phyloP scores from a whole-genome alignment of 257 asterid genomes.

The Solanum arcanum region DNA sequence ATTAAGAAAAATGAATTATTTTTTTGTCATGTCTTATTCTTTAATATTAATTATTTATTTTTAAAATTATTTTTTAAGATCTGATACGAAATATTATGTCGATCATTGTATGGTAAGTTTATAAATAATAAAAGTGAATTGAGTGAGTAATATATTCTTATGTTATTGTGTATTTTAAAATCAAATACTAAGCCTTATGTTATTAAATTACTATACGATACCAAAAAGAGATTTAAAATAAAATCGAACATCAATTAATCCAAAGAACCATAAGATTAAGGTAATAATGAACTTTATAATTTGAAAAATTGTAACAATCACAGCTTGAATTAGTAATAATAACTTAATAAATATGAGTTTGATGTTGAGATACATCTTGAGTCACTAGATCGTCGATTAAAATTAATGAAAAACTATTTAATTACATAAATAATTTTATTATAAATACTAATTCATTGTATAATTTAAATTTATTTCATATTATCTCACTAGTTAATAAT shows the following conservation, averaged over 20 bases:
- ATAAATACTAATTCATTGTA: neutral
- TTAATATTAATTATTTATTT: too few relatives aligned
- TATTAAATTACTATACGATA: neutral
- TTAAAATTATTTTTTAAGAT: too few relatives aligned
- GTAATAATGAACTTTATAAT: neutral
- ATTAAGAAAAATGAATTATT: too few relatives aligned
- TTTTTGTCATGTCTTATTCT: neutral
- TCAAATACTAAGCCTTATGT: too few relatives aligned
- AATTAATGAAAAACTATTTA: neutral
- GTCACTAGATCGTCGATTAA: neutral
- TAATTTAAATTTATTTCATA: too few relatives aligned
- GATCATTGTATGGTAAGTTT: fast-evolving
- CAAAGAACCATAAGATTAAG: neutral
- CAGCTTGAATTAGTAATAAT: neutral
- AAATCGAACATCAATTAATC: neutral
- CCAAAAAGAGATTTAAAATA: neutral
- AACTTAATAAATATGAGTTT: neutral
- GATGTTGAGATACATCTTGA: neutral
- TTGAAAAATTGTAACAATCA: neutral
- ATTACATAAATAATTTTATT: too few relatives aligned
- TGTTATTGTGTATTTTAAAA: too few relatives aligned
- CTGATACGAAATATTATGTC: neutral
- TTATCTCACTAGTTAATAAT: neutral
- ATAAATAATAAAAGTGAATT: too few relatives aligned
- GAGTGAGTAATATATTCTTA: too few relatives aligned